These are phyloP conservation scores for Eutrema heterophyllum DNA, from an alignment of 345 rosid species.

Conservation along the genomic window DNA sequence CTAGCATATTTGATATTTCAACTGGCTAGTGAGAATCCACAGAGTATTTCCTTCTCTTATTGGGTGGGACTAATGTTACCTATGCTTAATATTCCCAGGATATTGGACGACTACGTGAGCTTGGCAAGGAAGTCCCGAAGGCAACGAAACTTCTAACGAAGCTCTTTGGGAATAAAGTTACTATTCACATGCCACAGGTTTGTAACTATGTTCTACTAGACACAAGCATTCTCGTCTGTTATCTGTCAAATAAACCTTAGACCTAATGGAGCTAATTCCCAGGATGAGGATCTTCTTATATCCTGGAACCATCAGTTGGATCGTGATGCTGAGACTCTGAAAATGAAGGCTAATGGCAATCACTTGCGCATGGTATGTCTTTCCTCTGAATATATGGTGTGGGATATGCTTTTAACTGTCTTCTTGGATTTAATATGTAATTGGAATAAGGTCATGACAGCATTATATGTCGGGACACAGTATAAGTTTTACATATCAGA, in stretches of 20 bases:
- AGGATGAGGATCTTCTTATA: constrained; percentile 75
- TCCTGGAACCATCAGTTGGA: constrained; percentile 82
- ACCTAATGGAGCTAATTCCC: constrained; percentile 23
- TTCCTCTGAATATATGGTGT: not conserved
- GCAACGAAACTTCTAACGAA: constrained; percentile 59
- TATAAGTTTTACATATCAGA: not conserved
- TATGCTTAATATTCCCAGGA: constrained; percentile 47
- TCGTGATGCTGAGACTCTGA: constrained; percentile 76
- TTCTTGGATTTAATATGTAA: constrained; percentile 4
- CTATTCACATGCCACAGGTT: constrained; percentile 90
- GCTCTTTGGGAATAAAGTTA: constrained; percentile 87
- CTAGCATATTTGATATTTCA: not conserved
- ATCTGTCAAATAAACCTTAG: not conserved
- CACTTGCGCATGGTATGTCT: constrained; percentile 59
- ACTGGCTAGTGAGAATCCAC: not conserved
- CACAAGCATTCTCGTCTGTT: constrained; percentile 1
- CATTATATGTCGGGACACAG: not conserved
- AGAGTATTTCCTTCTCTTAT: not conserved
- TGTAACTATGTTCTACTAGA: not conserved
- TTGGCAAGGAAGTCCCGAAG: constrained; percentile 76
- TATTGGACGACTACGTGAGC: constrained; percentile 68
- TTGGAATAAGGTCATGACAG: not conserved
- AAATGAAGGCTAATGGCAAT: constrained; percentile 71
- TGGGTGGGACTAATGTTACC: not conserved
- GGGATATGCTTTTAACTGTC: not conserved